Conservation (phyloP, 768 basidiomycete species). For the Cystoderma amianthinum region DNA sequence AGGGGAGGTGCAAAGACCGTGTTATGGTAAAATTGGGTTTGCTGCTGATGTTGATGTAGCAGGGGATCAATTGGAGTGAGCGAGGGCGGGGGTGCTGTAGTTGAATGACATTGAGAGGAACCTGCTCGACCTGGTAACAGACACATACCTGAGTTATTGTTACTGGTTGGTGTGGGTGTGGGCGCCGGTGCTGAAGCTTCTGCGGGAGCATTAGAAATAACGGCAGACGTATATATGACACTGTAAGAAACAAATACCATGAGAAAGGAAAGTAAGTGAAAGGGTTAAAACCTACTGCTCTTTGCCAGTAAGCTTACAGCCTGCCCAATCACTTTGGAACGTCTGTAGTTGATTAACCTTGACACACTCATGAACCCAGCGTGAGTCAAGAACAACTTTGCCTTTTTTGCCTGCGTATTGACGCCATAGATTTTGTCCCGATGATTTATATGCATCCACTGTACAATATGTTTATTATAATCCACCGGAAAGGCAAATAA, state of each 20-base stretch:
- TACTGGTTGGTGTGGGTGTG: not conserved
- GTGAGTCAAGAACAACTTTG: constrained; percentile 66
- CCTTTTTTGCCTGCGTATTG: constrained; percentile 77
- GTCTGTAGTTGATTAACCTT: constrained; percentile 64
- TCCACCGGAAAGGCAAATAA: constrained; percentile 1
- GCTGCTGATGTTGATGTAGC: constrained; percentile 16
- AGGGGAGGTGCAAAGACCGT: constrained; percentile 24
- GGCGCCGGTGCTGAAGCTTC: too few relatives aligned
- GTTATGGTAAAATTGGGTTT: constrained; percentile 7
- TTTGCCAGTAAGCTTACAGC: constrained; percentile 71
- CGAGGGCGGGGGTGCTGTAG: not conserved
- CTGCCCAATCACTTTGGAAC: constrained; percentile 71
- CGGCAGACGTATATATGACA: too few relatives aligned
- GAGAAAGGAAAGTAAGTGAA: not conserved
- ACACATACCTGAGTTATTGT: too few relatives aligned
- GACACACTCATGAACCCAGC: constrained; percentile 78
- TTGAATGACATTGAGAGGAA: constrained; percentile 12
- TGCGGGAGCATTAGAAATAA: not conserved
- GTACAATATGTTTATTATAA: constrained; percentile 1
- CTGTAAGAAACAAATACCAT: too few relatives aligned
- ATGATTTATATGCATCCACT: constrained; percentile 77
- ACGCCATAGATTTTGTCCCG: constrained; percentile 75
- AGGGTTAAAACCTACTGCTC: constrained; percentile 66
- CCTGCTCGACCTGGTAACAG: too few relatives aligned
- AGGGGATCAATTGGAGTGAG: not conserved